Conservation (phyloP, 108 stramenopile genomes). For the Pseudonitzschia delicatissima region DNA sequence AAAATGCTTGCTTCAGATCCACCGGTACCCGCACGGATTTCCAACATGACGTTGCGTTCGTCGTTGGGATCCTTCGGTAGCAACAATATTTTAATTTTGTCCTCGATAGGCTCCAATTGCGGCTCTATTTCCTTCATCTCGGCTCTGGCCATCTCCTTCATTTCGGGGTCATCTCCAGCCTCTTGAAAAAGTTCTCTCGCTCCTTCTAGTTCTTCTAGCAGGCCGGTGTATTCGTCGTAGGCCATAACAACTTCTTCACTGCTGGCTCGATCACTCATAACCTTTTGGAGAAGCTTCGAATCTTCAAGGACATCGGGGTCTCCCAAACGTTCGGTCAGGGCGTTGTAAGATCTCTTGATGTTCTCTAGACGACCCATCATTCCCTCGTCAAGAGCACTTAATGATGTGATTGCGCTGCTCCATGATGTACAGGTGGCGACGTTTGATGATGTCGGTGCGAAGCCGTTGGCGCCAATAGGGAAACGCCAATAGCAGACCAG, state of each 20-base stretch:
- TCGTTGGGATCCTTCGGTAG: conserved; percentile 91
- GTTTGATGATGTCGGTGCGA: not conserved
- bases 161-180: conserved; percentile 77
- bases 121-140: conserved; percentile 79
- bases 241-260: conserved; percentile 74
- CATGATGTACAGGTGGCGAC: not conserved
- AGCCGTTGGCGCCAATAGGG: not conserved
- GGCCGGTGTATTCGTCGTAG: conserved; percentile 66
- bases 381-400: conserved; percentile 44
- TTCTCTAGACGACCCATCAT: conserved; percentile 69
- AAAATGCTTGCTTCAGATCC: conserved; percentile 96
- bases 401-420: not conserved
- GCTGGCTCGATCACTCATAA: conserved; percentile 81
- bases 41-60: conserved; percentile 90
- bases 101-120: conserved; percentile 62
- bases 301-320: conserved; percentile 85
- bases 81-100: conserved; percentile 61
- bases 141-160: conserved; percentile 83
- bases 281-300: conserved; percentile 59
- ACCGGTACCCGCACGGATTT: conserved; percentile 96
- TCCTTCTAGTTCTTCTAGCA: conserved; percentile 61
- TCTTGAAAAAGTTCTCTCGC: conserved; percentile 83
- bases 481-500: not conserved
- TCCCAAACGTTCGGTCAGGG: conserved; percentile 76
- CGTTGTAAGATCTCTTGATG: conserved; percentile 68